phyloP scores from a whole-genome alignment of 1,139 yeast genomes.

The Suhomyces terraborum region DNA sequence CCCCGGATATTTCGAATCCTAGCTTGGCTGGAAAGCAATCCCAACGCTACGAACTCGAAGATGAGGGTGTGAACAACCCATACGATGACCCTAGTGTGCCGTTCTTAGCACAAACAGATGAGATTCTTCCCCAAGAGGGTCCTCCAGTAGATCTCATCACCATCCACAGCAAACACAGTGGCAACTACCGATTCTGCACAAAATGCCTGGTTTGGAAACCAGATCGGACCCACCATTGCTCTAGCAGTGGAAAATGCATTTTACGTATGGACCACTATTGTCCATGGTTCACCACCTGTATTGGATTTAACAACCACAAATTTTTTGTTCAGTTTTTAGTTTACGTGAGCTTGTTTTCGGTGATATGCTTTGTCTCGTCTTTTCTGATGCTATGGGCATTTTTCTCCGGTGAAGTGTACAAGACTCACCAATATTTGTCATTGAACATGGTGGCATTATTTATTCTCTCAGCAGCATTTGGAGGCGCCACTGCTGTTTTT shows the following conservation, averaged over 20 bases:
- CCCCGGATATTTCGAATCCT: not conserved
- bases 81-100: slow-evolving; percentile 9
- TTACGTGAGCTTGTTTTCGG: slow-evolving; percentile 54
- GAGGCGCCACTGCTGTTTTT: slow-evolving; percentile 63
- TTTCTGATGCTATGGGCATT: slow-evolving; percentile 50
- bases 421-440: slow-evolving; percentile 46
- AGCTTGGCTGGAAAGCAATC: not conserved
- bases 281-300: slow-evolving; percentile 93
- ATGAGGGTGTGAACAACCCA: not conserved
- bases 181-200: slow-evolving; percentile 57
- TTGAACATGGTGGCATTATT: slow-evolving; percentile 62
- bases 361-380: slow-evolving; percentile 42
- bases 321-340: slow-evolving; percentile 72
- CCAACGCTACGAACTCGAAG: not conserved
- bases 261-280: slow-evolving; percentile 90
- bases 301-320: slow-evolving; percentile 82
- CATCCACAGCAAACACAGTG: slow-evolving; percentile 30
- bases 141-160: slow-evolving; percentile 37
- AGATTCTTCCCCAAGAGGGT: slow-evolving; percentile 16
- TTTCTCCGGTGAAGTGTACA: slow-evolving; percentile 45
- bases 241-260: slow-evolving; percentile 67
- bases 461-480: slow-evolving; percentile 62
- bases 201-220: slow-evolving; percentile 91
- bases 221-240: slow-evolving; percentile 90
- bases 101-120: slow-evolving; percentile 8